phyloP scores from a whole-genome alignment of 768 basidiomycete genomes.

The Tricholoma sp. region DNA sequence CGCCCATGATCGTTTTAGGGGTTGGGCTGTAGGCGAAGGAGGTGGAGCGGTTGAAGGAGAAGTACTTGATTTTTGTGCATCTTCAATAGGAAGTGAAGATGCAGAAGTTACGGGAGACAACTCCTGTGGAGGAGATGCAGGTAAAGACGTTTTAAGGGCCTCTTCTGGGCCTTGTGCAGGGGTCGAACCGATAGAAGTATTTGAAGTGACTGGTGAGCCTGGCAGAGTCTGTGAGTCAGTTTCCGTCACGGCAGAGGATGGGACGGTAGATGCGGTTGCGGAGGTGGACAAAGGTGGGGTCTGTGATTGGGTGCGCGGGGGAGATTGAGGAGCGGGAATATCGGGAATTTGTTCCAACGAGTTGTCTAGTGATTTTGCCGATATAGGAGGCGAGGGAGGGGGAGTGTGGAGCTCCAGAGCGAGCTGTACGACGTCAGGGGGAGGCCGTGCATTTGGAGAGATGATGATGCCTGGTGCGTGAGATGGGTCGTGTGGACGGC shows the following conservation, averaged over 20 bases:
- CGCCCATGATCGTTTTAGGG: conserved; percentile 69
- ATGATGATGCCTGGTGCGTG: conserved; percentile 69
- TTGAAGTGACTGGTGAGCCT: conserved; percentile 7
- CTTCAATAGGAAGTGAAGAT: not conserved
- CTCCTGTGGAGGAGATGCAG: conserved; percentile 5
- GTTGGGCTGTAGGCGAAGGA: no score
- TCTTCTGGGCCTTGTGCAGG: conserved; percentile 9
- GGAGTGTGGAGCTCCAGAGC: conserved; percentile 55
- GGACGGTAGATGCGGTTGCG: conserved; percentile 1
- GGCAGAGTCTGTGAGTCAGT: conserved; percentile 3
- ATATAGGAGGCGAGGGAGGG: conserved; percentile 31
- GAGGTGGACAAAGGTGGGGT: not conserved
- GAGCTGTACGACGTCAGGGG: conserved; percentile 47
- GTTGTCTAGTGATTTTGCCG: conserved; percentile 8
- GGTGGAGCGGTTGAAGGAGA: conserved; percentile 20
- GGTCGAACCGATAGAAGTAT: conserved; percentile 5
- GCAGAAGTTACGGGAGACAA: conserved; percentile 1
- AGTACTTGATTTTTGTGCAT: not conserved
- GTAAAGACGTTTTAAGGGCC: conserved; percentile 6
- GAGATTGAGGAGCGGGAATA: not conserved
- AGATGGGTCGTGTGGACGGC: conserved; percentile 60
- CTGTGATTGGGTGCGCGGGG: not conserved
- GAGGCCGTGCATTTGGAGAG: conserved; percentile 58
- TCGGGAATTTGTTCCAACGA: not conserved
- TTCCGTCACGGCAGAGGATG: not conserved